Percentiles rank a stretch among this genome's conserved stretches.
Conservation (phyloP, 2,329 filamentous ascomycete species). For the Ceratocystiopsis minuta region DNA sequence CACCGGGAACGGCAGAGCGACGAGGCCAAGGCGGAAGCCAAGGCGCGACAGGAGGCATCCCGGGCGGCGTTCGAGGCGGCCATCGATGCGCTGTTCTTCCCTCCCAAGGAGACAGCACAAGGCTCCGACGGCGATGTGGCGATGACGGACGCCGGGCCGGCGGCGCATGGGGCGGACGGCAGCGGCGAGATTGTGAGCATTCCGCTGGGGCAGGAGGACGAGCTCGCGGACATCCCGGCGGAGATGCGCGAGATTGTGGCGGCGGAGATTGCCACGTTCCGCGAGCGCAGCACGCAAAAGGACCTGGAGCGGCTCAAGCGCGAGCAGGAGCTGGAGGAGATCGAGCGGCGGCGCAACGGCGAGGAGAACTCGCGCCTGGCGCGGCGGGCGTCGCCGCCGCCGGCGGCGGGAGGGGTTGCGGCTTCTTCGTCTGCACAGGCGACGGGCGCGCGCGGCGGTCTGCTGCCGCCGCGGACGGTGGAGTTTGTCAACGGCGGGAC, state of each 20-base stretch:
- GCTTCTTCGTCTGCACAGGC: conserved; percentile 48
- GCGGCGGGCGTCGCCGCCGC: conserved; percentile 51
- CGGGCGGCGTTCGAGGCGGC: conserved; percentile 48
- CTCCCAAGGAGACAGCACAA: conserved; percentile 22
- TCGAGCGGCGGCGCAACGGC: conserved; percentile 55
- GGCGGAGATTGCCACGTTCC: conserved; percentile 82
- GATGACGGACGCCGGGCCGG: conserved; percentile 45
- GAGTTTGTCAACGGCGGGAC: conserved; percentile 66
- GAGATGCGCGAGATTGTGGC: conserved; percentile 94
- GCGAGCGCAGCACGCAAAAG: conserved; percentile 73
- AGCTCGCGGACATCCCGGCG: conserved; percentile 83
- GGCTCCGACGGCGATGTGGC: conserved; percentile 49
- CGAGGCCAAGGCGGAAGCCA: conserved; percentile 41
- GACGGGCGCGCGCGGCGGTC: conserved; percentile 34
- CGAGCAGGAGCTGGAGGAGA: conserved; percentile 84
- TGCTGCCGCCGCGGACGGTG: conserved; percentile 21
- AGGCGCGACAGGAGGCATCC: conserved; percentile 53
- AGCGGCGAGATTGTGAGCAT: conserved; percentile 80
- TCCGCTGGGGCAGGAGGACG: conserved; percentile 72
- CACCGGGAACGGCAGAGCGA: conserved; percentile 52
- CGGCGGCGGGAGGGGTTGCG: conserved; percentile 33
- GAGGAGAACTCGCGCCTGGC: conserved; percentile 12
- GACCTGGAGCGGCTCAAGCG: conserved; percentile 74
- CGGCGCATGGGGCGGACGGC: conserved; percentile 23
- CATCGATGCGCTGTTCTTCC: conserved; percentile 56